Evolutionary conservation across 805 yeast genomes (phyloP), one percentile per base, ranked within the genome.

Genomic region (Barnettozyma sp.): DNA sequence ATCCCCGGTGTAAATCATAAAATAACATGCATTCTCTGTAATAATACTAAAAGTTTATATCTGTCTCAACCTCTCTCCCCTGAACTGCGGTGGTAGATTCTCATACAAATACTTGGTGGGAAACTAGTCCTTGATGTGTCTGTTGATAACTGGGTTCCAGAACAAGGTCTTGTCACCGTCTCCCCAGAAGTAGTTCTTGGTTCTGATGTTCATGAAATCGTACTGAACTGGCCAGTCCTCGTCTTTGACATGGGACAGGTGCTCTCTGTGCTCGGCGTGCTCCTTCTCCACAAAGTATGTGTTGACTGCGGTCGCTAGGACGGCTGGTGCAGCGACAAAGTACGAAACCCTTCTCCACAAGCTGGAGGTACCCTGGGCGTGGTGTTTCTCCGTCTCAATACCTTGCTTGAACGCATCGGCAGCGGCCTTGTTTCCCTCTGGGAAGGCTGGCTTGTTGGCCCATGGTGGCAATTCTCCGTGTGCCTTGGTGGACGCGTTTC

Each of bases 151-250:
- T 35, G 84, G 72, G 72, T 86, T 86, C 98, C 98, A 92, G 82
- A 92, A 92, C 59, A 82, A 68, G 45, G 97, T 86, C 76, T 84
- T 79, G 73, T 88, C 95, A 61, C 98, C 97, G 60, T 92, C 90
- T 59, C 98, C 98, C 97, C 97, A 92, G 81, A 87, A 90, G 76
- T 76, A 90, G 60, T 82, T 79, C 63, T 77, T 80, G 59, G 62
- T 60, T 77, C 97, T 85, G 53, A 87, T 63, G 74, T 92, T 92
- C 73, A 82, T 88, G 77, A 76, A 92, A 54, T 79, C 88, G 70
- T 84, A 84, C 65, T 82, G 92, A 43, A 62, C 67, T 56, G 97
- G 97, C 87, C 95, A 84, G 59, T 88, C 94, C 52, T 81, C 90
- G 60, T 88, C 97, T 22, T 86, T 62, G 40, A 85, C 67, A 52